These are phyloP conservation scores for Phytophthora podocarpi DNA, from an alignment of 352 stramenopile genomes.

Conservation along the genomic window DNA sequence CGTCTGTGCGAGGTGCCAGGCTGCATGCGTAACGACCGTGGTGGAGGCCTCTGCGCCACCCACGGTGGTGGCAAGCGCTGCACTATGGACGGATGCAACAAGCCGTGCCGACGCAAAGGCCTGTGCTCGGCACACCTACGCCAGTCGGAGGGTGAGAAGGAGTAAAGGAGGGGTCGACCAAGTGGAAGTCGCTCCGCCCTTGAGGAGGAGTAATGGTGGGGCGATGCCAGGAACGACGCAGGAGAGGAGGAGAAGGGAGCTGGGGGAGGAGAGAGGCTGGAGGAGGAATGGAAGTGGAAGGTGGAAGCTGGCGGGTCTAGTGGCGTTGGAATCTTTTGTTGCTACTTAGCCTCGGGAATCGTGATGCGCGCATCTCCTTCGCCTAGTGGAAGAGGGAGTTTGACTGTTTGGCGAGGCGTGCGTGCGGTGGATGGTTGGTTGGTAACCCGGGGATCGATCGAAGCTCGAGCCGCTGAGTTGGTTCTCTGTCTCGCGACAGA, in stretches of 20 bases:
- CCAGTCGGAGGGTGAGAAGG: slow-evolving; percentile 16
- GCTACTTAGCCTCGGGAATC: slow-evolving; percentile 25
- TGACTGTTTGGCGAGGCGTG: slow-evolving; percentile 34
- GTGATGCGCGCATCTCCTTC: slow-evolving; percentile 15
- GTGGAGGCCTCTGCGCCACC: slow-evolving; percentile 67
- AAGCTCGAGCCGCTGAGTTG: slow-evolving; percentile 21
- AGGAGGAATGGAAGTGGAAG: slow-evolving; percentile 34
- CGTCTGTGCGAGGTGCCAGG: slow-evolving; percentile 79
- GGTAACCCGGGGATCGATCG: slow-evolving; percentile 15
- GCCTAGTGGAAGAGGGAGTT: slow-evolving; percentile 22
- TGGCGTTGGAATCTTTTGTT: slow-evolving; percentile 32
- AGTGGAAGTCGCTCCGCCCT: slow-evolving; percentile 28
- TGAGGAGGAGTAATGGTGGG: slow-evolving; percentile 18
- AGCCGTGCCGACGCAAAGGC: slow-evolving; percentile 82
- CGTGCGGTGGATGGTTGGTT: slow-evolving; percentile 32
- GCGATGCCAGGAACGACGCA: slow-evolving; percentile 25
- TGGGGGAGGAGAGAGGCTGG: slow-evolving; percentile 22
- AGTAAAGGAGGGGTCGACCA: slow-evolving; percentile 34
- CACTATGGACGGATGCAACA: slow-evolving; percentile 62
- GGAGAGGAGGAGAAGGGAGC: slow-evolving; percentile 17
- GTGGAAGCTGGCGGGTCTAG: slow-evolving; percentile 21
- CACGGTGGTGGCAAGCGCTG: slow-evolving; percentile 89
- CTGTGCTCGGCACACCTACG: slow-evolving; percentile 82
- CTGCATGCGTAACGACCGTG: slow-evolving; percentile 88
- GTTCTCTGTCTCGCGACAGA: slow-evolving; percentile 14